Base-by-base conservation (phyloP, 1,284 basidiomycete species). In the Stygiomarasmius scandens region DNA sequence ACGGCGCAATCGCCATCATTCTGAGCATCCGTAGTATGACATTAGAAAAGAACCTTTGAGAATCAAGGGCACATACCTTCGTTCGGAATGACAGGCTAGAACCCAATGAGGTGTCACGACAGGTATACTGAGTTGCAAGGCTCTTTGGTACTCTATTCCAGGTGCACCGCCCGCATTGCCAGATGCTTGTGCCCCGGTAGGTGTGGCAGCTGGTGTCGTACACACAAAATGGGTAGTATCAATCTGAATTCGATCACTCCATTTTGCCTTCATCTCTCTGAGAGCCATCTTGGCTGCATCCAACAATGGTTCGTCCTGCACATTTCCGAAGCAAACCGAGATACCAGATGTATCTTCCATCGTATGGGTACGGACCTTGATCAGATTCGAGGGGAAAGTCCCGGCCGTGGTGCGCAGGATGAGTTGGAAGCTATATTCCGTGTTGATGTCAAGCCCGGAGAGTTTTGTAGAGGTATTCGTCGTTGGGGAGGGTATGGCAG, bases 151-250 rank as follows among this genome's bases (percentile, higher is more conserved):
- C 65, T 94, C 93, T 3, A 91, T 86, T 0, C 89, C 89, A 0
- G 92, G 89, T 5, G 84, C 82, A 11, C 76, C 75, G 11, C 75
- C 71, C 0, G 74, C 65, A 62, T 73, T 78, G 4, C 84, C 83
- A 2, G 79, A 76, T 0, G 78, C 79, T 55, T 82, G 80, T 2
- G 88, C 85, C 2, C 86, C 88, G 5, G 73, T 66, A 0, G 87
- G 84, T 0, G 85, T 85, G 12, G 83, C 80, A 1, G 89, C 86
- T 1, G 94, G 91, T 0, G 91, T 93, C 2, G 93, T 96, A 69
- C 95, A 96, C 36, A 97, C 94, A 65, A 96, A 97, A 71, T 98
- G 95, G 0, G 95, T 96, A 4, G 95, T 97, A 67, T 97, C 95
- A 58, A 98, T 95, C 74, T 96, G 93, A 24, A 99, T 95, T 64